Base-by-base conservation (phyloP, 768 basidiomycete genomes). In the Lentinus brumalis region DNA sequence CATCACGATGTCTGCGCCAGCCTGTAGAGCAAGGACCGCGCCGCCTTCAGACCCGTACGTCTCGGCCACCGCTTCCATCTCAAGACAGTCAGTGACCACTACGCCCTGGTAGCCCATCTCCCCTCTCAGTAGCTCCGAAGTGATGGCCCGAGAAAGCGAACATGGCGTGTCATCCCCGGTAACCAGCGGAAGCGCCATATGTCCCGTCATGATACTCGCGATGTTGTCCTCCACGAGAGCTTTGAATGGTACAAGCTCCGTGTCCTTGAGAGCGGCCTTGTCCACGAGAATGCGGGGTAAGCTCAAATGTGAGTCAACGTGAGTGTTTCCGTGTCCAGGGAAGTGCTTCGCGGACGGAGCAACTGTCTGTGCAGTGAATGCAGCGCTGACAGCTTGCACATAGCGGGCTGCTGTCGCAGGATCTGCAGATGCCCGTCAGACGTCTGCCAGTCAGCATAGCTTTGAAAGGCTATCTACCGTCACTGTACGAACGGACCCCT, bases 1-100 rank as follows among this genome's bases (percentile, higher is more conserved):
- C 89, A 91, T 90, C 4, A 76, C 86, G n/a, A 91, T 73, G 58
- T 91, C 89, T 15, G 85, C 85, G 4, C 88, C 88, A 0, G 89
- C 88, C 50, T 76, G 74, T 45, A 90, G 67, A 5, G 83, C 81
- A 60, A 77, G 69, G 16, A 88, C 79, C 0, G 86, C 84, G 5
- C 86, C 87, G 42, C 76, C 77, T 56, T 80, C 78, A 3, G 79
- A 74, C 6, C 85, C 85, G 60, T 78, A 75, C 16, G 75, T 74
- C 31, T 79, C 76, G 0, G 84, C 79, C 15, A 90, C 81, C 11
- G 89, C 88, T 50, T 86, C 86, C 89, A 91, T 90, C 73, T 90
- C 88, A 26, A 91, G 73, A 67, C 89, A 90, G 68, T 90, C 89
- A 1, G 89, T 89, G 31, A 89, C 87, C 21, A 88, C 71, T 40